Evolutionary conservation across 1,284 basidiomycete genomes (phyloP).

Genomic region (Sporisorium reilianum): DNA sequence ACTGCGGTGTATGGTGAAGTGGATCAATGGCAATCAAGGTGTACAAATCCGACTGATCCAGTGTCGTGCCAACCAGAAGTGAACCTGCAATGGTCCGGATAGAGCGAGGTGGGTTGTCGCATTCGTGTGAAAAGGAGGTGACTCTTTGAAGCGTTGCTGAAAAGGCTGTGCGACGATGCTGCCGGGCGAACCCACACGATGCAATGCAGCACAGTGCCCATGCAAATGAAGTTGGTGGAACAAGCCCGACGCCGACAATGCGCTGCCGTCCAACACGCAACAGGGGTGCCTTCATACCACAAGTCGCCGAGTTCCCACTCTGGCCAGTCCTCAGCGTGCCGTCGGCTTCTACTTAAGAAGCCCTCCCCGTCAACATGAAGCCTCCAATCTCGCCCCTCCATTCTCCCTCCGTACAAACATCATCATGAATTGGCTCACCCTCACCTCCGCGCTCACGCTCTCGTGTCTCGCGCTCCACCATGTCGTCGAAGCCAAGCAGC

Average conservation of each 20-base stretch:
- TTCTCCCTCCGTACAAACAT: background rate
- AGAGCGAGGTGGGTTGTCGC: no score
- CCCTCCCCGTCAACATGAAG: background rate
- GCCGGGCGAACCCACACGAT: no score
- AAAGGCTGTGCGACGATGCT: conserved; percentile 1
- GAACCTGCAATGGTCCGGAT: no score
- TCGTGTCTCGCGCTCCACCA: background rate
- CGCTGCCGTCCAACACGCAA: background rate
- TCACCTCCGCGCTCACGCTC: background rate
- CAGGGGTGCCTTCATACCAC: conserved; percentile 1
- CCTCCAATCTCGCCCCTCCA: background rate
- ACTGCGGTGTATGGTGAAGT: no score
- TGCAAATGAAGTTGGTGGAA: background rate
- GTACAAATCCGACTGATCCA: no score
- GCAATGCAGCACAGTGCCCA: background rate
- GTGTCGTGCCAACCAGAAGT: no score
- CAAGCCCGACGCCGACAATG: background rate
- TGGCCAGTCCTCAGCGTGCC: background rate
- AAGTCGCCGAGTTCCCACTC: background rate
- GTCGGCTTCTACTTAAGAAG: background rate
- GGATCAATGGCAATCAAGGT: no score
- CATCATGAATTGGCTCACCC: conserved; percentile 7
- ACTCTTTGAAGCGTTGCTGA: background rate
- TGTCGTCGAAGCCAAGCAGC: background rate
- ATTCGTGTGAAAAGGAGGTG: no score